Base-by-base conservation (phyloP, 2,329 filamentous ascomycete species). In the Colletotrichum spinosum region DNA sequence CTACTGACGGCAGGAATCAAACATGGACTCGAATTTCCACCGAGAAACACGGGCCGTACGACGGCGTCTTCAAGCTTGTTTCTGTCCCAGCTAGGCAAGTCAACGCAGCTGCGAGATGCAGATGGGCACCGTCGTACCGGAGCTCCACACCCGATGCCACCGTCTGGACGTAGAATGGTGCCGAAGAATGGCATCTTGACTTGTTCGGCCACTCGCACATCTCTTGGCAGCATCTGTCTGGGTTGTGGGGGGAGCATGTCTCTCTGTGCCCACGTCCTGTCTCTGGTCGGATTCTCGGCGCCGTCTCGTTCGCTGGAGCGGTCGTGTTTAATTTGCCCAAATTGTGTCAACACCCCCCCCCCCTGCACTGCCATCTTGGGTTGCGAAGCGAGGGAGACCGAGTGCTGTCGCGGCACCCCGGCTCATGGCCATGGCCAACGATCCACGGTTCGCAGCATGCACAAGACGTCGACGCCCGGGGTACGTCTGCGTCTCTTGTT, bases 321-420 rank as follows among this genome's bases (percentile, higher is more conserved):
- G 25, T 41, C 48, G 45, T 51, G 44, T 48, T 67, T 54, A 64
- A 65, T 63, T 66, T 68, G 58, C 39, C 66, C 68, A 69, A 55
- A 69, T 61, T 66, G 46, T 58, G 52, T 54, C 66, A 55, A 68
- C 67, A 61, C 62, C 61, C 42, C 44, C 39, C 59, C 49, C 44
- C 39, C 59, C 49, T 25, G 54, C 51, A 15, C 49, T 67, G 54
- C 64, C 60, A 39, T 60, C 44, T 67, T 65, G 7, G 54, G 44
- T 25, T 56, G 53, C 53, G 62, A 62, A 53, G 41, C 52, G 58
- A 65, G 41, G 12, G 51, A 41, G 58, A 39, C 62, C 57, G 62
- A 52, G 52, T 56, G 44, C 46, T 38, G 55, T 11, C 17, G 17
- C 55, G 55, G 48, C 37, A 25, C 56, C 56, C 17, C 12, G 38